Evolutionary conservation across 2,329 filamentous ascomycete genomes (phyloP).

Genomic region (Diplodia seriata): DNA sequence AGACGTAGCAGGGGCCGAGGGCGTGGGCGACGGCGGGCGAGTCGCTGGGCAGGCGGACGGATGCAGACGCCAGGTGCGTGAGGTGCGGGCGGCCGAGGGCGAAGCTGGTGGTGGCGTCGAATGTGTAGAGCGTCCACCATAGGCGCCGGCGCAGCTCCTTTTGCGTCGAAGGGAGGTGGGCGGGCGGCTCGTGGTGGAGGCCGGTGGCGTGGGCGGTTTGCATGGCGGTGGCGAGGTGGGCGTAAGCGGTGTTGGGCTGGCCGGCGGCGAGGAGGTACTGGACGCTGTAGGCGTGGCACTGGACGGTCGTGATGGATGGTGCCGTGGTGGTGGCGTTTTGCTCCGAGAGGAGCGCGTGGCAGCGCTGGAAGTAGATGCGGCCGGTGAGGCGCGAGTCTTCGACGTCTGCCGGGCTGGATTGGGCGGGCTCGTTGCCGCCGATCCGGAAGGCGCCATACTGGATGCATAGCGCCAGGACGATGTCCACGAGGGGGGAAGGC

Average conservation of each 20-base stretch:
- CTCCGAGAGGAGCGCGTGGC: conserved; percentile 42
- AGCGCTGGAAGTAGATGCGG: conserved; percentile 56
- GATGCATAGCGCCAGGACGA: conserved; percentile 60
- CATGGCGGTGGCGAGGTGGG: conserved; percentile 50
- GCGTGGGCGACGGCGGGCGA: conserved; percentile 41
- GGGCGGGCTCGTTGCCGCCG: background rate
- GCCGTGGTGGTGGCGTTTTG: conserved; percentile 40
- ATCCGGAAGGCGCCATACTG: conserved; percentile 50
- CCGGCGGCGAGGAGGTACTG: conserved; percentile 58
- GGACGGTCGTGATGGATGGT: conserved; percentile 52
- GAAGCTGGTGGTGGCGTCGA: conserved; percentile 56
- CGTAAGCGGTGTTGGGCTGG: conserved; percentile 58
- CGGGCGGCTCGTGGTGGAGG: conserved; percentile 56
- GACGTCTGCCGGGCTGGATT: conserved; percentile 11
- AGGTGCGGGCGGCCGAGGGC: conserved; percentile 57
- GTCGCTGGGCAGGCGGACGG: conserved; percentile 50
- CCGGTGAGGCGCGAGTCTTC: conserved; percentile 55
- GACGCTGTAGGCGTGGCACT: conserved; percentile 55
- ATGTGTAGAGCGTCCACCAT: conserved; percentile 50
- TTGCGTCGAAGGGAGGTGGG: conserved; percentile 37
- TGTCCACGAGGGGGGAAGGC: conserved; percentile 60
- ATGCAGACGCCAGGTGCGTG: conserved; percentile 44
- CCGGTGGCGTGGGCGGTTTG: conserved; percentile 58
- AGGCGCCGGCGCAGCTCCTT: conserved; percentile 54
- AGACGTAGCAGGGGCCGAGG: conserved; percentile 33